phyloP scores from a whole-genome alignment of 2,329 filamentous ascomycete genomes.

The Akanthomyces lecanii region DNA sequence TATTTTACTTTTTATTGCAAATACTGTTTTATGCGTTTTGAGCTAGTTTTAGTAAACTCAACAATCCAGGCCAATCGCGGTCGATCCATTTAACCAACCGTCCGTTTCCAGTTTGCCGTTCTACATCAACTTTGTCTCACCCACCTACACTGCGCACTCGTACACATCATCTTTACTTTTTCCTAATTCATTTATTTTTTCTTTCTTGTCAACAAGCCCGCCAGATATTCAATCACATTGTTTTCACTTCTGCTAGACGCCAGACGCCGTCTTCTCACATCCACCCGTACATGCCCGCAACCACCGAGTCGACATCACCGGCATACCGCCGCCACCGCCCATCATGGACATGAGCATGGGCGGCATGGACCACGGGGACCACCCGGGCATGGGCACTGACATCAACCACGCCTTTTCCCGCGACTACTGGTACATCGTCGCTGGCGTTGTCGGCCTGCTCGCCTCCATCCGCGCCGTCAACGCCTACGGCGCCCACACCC shows the following conservation, averaged over 20 bases:
- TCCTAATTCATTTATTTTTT: background rate
- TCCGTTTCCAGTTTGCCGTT: background rate
- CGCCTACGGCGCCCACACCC: slow-evolving; percentile 36
- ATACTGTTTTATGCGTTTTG: background rate
- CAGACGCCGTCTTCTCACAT: no score
- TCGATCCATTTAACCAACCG: background rate
- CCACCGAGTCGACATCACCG: background rate
- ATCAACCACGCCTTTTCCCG: slow-evolving; percentile 49
- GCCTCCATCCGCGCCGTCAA: slow-evolving; percentile 41
- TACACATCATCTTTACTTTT: background rate
- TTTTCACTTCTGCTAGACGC: no score
- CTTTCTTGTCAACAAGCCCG: no score
- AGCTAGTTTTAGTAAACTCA: background rate
- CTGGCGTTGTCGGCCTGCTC: slow-evolving; percentile 42
- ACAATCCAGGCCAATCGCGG: background rate
- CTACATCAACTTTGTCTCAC: background rate
- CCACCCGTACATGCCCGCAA: background rate
- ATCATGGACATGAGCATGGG: slow-evolving; percentile 28
- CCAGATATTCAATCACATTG: no score
- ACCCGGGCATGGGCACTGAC: slow-evolving; percentile 36
- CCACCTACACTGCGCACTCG: background rate
- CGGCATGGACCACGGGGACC: slow-evolving; percentile 28
- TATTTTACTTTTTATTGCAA: background rate
- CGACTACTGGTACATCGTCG: slow-evolving; percentile 57
- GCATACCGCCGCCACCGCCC: background rate